Conservation (phyloP, 78 protist species). For the Bodo saltans region DNA sequence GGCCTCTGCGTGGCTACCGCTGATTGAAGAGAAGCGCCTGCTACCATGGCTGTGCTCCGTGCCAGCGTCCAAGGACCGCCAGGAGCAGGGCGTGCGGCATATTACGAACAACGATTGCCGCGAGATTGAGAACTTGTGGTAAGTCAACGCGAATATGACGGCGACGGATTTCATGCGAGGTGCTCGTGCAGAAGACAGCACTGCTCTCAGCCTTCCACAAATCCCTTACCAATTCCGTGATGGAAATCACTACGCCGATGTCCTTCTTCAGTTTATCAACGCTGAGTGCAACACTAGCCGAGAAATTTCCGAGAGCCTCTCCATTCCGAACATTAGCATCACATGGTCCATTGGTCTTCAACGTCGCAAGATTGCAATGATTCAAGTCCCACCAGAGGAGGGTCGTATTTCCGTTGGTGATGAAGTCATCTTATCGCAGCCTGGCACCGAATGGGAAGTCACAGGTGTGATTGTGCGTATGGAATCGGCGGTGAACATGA, state of each 20-base stretch:
- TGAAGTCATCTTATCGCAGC: conserved; percentile 60
- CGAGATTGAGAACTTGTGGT: conserved; percentile 93
- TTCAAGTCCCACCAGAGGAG: conserved; percentile 65
- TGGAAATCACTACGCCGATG: conserved; percentile 82
- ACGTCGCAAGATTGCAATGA: conserved; percentile 61
- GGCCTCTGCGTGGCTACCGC: conserved; percentile 87
- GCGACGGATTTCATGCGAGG: conserved; percentile 21
- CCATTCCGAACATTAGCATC: conserved; percentile 52
- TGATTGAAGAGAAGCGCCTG: conserved; percentile 75
- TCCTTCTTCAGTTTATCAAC: conserved; percentile 82
- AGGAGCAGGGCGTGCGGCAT: conserved; percentile 66
- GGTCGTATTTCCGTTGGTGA: conserved; percentile 5
- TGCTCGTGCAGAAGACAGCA: conserved; percentile 30
- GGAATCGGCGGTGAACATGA: conserved; percentile 34
- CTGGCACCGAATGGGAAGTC: conserved; percentile 67
- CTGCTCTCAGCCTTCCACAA: conserved; percentile 13
- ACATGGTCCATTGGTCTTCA: conserved; percentile 87
- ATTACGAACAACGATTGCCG: conserved; percentile 62
- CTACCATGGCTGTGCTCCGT: conserved; percentile 84
- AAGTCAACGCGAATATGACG: conserved; percentile 50
- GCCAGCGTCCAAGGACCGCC: conserved; percentile 48
- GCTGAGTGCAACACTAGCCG: conserved; percentile 87
- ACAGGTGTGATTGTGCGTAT: conserved; percentile 24
- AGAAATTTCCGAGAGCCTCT: conserved; percentile 65
- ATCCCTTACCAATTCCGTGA: conserved; percentile 67